phyloP scores from a whole-genome alignment of 2,329 filamentous ascomycete species.

The Fusarium mexicanum region DNA sequence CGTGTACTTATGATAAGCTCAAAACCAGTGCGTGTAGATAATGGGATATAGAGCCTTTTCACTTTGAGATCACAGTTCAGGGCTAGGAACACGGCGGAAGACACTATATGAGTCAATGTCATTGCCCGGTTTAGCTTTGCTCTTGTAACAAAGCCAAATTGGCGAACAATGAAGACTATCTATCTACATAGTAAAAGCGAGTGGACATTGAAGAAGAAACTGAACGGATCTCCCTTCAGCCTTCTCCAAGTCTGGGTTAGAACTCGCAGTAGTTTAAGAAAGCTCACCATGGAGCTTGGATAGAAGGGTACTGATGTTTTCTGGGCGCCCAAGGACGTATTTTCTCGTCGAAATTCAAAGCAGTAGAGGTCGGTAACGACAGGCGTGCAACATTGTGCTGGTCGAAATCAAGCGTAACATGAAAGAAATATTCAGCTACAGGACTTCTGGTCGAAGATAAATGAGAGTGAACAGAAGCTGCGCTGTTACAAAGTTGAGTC shows the following conservation, averaged over 20 bases:
- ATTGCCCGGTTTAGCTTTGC: neutral
- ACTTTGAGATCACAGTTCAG: neutral
- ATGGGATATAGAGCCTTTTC: neutral
- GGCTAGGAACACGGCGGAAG: neutral
- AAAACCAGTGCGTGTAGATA: too few relatives aligned
- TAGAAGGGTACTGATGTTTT: neutral
- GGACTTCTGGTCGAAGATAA: neutral
- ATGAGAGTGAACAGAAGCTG: conserved; percentile 5
- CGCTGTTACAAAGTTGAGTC: neutral
- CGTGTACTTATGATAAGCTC: too few relatives aligned
- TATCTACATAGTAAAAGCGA: neutral
- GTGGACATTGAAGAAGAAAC: neutral
- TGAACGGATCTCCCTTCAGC: too few relatives aligned
- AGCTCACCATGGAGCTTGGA: neutral
- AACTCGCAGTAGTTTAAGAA: neutral
- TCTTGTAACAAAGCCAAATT: neutral
- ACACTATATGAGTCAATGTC: neutral
- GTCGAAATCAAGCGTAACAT: neutral
- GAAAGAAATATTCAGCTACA: neutral
- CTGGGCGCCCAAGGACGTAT: neutral
- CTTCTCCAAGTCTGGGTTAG: neutral
- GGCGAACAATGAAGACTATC: neutral
- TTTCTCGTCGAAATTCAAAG: neutral
- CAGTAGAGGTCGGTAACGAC: conserved; percentile 21
- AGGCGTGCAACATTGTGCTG: conserved; percentile 13